A percentile compares a stretch with the other conserved stretches of the same genome.
Conservation (phyloP, 768 basidiomycete genomes). For the Mycena venus region DNA sequence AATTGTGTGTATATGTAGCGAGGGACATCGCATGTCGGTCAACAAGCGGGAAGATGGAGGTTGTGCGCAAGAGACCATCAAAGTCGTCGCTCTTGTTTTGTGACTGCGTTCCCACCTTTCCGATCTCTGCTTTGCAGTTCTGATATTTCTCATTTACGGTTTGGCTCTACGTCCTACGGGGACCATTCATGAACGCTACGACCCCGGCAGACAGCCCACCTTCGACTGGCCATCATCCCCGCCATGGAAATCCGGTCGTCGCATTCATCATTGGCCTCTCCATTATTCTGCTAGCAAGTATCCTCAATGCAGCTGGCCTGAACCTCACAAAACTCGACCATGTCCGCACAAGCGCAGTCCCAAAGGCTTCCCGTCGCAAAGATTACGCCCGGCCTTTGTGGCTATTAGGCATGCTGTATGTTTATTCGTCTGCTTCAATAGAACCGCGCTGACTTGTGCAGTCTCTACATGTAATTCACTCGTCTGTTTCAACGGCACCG, state of each 20-base stretch:
- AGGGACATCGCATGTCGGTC: too few species aligned
- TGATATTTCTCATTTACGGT: too few species aligned
- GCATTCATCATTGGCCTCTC: slow-evolving; percentile 88
- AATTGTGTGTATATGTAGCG: too few species aligned
- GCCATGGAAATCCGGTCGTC: slow-evolving; percentile 60
- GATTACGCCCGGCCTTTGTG: slow-evolving; percentile 91
- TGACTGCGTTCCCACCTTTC: too few species aligned
- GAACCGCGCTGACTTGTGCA: slow-evolving; percentile 39
- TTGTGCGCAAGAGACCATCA: too few species aligned
- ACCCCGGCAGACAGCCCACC: background rate
- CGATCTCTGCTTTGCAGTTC: too few species aligned
- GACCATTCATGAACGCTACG: slow-evolving; percentile 25
- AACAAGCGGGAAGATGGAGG: too few species aligned
- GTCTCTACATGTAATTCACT: slow-evolving; percentile 85
- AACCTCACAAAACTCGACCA: slow-evolving; percentile 96
- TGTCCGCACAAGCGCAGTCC: slow-evolving; percentile 80
- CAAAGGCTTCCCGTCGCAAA: slow-evolving; percentile 77
- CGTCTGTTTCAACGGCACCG: background rate
- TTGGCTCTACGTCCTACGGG: too few species aligned
- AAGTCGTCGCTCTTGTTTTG: too few species aligned
- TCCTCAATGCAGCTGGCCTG: slow-evolving; percentile 93
- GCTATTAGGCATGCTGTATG: slow-evolving; percentile 93
- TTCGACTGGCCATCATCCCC: background rate
- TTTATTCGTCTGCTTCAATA: background rate
- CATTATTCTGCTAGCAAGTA: slow-evolving; percentile 86